A percentile compares a stretch with the other conserved stretches of the same genome.
These are phyloP conservation scores for Fraxinus cuspidata DNA, from an alignment of 257 asterid genomes.

Conservation along the genomic window DNA sequence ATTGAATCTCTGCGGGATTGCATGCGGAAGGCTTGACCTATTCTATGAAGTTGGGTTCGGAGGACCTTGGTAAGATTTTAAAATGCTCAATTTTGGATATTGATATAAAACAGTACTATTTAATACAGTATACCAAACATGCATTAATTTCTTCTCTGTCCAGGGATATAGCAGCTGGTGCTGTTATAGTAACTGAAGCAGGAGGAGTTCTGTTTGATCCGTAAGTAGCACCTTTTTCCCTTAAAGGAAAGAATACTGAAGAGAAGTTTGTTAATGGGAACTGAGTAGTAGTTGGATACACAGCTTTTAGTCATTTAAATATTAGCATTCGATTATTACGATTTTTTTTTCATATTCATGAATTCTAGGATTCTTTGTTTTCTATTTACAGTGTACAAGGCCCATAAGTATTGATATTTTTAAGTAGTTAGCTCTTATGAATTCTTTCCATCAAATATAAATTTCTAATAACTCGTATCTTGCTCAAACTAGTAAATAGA, in stretches of 20 bases:
- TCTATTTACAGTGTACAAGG: not conserved
- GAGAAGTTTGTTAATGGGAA: not conserved
- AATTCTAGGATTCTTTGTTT: not conserved
- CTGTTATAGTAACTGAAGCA: slow-evolving; percentile 77
- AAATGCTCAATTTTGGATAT: slow-evolving; percentile 1
- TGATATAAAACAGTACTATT: not conserved
- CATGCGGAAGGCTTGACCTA: slow-evolving; percentile 83
- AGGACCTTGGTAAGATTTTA: slow-evolving; percentile 68
- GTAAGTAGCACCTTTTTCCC: slow-evolving; percentile 42
- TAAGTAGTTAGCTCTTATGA: not conserved
- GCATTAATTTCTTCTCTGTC: slow-evolving; percentile 10
- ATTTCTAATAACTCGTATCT: not conserved
- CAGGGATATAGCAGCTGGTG: slow-evolving; percentile 95
- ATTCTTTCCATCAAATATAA: not conserved
- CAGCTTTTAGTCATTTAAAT: not conserved
- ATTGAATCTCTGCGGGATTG: slow-evolving; percentile 81
- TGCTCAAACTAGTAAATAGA: not conserved
- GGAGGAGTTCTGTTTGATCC: slow-evolving; percentile 86
- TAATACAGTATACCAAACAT: not conserved
- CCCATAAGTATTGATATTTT: not conserved
- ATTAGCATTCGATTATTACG: too few species aligned
- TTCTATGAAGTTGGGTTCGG: slow-evolving; percentile 81
- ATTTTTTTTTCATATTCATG: not conserved
- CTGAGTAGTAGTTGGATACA: not conserved
- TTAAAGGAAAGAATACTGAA: not conserved